Conservation (phyloP, 306 rosid species). For the Begonia masoniana region DNA sequence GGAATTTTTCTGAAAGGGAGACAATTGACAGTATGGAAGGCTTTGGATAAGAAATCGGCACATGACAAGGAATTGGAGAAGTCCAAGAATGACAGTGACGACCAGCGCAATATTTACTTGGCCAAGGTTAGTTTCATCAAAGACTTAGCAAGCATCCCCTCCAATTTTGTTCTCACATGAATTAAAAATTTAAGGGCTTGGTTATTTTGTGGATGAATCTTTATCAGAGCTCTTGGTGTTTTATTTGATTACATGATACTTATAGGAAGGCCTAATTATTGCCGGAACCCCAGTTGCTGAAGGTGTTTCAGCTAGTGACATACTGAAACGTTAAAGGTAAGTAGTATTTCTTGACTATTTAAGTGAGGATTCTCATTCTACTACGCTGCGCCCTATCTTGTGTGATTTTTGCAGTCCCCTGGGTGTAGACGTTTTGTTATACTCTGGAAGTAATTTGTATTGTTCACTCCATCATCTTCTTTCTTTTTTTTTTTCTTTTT, state of each 20-base stretch:
- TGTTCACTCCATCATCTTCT: neutral
- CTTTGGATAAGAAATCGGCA: conserved; percentile 88
- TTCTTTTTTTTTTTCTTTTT: no score
- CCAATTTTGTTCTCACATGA: neutral
- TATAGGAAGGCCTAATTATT: conserved; percentile 81
- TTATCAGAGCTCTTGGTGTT: conserved; percentile 17
- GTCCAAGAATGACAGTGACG: conserved; percentile 53
- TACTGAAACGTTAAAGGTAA: conserved; percentile 72
- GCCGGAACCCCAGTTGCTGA: conserved; percentile 91
- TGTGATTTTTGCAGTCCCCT: neutral
- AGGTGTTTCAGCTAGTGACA: conserved; percentile 78
- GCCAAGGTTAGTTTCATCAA: conserved; percentile 42
- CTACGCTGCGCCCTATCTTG: neutral
- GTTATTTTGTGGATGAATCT: conserved; percentile 1
- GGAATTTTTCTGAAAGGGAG: conserved; percentile 76
- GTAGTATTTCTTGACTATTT: conserved; percentile 11
- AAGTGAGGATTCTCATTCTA: neutral
- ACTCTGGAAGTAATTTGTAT: neutral
- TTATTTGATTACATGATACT: conserved; percentile 13
- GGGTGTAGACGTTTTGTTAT: no score
- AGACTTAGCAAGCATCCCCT: neutral
- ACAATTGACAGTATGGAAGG: conserved; percentile 64
- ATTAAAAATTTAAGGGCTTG: neutral
- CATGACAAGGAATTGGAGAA: conserved; percentile 67
- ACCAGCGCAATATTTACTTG: conserved; percentile 78